Evolutionary conservation across 306 rosid species (phyloP).

Genomic region (Hylodesmum podocarpum): DNA sequence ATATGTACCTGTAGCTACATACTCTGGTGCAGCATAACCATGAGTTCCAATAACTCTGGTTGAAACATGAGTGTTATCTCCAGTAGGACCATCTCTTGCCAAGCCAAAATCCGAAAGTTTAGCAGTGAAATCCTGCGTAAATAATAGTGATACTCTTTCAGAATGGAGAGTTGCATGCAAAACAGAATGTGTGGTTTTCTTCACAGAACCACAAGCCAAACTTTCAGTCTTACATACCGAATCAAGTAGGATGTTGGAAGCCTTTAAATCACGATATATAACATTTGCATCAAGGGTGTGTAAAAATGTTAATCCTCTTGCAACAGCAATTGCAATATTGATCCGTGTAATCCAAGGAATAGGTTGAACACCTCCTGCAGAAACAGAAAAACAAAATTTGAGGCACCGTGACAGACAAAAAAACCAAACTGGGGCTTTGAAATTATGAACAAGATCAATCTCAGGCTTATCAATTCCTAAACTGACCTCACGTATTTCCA

Average conservation of each 20-base stretch:
- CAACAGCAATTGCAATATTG: constrained; percentile 70
- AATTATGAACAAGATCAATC: background rate
- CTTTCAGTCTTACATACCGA: constrained; percentile 50
- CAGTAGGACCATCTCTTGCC: constrained; percentile 98
- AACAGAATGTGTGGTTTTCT: background rate
- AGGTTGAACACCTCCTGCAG: constrained; percentile 87
- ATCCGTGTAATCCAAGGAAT: constrained; percentile 71
- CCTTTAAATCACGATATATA: constrained; percentile 91
- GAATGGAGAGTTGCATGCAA: constrained; percentile 14
- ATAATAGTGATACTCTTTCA: constrained; percentile 13
- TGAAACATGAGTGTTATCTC: constrained; percentile 95
- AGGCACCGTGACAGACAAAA: background rate
- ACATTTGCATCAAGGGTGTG: constrained; percentile 75
- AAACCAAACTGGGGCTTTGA: background rate
- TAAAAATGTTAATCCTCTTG: constrained; percentile 75
- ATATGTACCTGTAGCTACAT: constrained; percentile 83
- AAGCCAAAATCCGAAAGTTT: constrained; percentile 93
- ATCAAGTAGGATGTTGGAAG: constrained; percentile 89
- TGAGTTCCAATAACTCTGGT: constrained; percentile 87
- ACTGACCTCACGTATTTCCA: background rate
- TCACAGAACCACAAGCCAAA: constrained; percentile 4
- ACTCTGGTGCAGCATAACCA: constrained; percentile 98
- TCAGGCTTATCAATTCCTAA: background rate
- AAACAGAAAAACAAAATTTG: background rate
- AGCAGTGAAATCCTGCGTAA: constrained; percentile 71